Evolutionary conservation across 352 stramenopile species (phyloP), one percentile per base, ranked within the genome.

Genomic region (Globisporangium cylindrosporum): DNA sequence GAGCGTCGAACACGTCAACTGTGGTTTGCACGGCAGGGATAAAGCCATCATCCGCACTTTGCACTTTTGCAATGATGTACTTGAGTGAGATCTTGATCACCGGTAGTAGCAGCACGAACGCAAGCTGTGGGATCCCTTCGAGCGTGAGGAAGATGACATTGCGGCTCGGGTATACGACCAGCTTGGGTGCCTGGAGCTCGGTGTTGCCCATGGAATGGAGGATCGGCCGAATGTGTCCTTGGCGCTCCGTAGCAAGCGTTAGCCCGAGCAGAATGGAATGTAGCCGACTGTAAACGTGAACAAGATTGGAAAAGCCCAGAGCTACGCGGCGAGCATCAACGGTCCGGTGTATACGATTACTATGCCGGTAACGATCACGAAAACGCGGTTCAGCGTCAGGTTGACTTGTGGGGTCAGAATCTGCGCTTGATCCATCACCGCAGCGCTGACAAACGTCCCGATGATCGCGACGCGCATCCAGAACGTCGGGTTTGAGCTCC

Each of bases 1-100:
- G 73, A 25, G 67, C 78, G 0, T 80, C 74, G 3, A 72, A 61
- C 20, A 78, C 67, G n/a, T 77, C 72, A 56, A 78, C 48, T 24
- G 53, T 78, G 1, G 41, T 66, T 0, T 3, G 38, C 1, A 59
- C 8, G 4, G 48, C 29, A 0, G 10, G 32, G 1, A 27, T 22
- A 49, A 53, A 38, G 29, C 60, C 61, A 12, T 38, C 51, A 12
- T 59, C 48, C 0, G 10, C 4, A 8, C 5, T 2, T 7, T 59
- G 29, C 20, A 59, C 12, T 36, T 59, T 66, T 2, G 1, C 25
- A 32, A 53, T 57, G 9, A 24, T 7, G n/a, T 20, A 15, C 48
- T 66, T 66, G 61, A 66, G 34, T 0, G n/a, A 1, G n/a, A 38
- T 14, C 29, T 66, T 66, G n/a, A 60, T 34, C 9, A 66, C 9